phyloP scores from a whole-genome alignment of 2,329 filamentous ascomycete species.

The Ceratocystis destructans region DNA sequence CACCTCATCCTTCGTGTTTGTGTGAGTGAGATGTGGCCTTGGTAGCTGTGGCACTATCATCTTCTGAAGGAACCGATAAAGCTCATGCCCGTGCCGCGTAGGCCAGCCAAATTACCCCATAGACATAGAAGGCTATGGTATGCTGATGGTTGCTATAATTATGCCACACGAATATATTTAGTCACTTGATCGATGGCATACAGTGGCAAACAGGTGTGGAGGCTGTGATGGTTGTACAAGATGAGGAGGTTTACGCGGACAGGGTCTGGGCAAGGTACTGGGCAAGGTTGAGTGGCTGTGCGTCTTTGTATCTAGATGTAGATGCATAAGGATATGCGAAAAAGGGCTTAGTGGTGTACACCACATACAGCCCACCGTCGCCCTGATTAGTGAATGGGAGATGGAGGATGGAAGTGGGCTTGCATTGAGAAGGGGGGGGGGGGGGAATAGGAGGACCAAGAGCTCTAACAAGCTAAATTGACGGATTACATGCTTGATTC shows the following conservation, averaged over 20 bases:
- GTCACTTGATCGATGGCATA: background rate
- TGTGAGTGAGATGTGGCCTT: background rate
- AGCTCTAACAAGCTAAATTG: background rate
- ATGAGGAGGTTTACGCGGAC: background rate
- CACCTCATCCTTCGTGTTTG: no score
- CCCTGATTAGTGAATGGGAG: no score
- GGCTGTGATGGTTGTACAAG: slow-evolving; percentile 2
- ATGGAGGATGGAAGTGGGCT: background rate
- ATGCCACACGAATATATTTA: background rate
- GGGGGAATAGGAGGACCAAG: background rate
- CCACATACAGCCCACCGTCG: no score
- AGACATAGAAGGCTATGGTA: background rate
- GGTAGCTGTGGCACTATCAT: background rate
- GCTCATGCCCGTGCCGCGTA: background rate
- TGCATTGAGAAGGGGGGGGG: background rate
- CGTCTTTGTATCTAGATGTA: background rate
- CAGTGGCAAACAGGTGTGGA: background rate
- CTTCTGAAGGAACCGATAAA: background rate
- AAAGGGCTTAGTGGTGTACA: background rate
- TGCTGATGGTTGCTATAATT: background rate
- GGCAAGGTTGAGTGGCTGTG: background rate
- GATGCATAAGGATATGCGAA: background rate
- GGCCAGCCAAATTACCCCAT: background rate
- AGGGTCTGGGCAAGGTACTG: background rate
- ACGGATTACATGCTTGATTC: background rate